Percentiles rank a stretch among this genome's conserved stretches.
phyloP scores from a whole-genome alignment of 2,329 filamentous ascomycete species.

The Rhexocercosporidium sp. region DNA sequence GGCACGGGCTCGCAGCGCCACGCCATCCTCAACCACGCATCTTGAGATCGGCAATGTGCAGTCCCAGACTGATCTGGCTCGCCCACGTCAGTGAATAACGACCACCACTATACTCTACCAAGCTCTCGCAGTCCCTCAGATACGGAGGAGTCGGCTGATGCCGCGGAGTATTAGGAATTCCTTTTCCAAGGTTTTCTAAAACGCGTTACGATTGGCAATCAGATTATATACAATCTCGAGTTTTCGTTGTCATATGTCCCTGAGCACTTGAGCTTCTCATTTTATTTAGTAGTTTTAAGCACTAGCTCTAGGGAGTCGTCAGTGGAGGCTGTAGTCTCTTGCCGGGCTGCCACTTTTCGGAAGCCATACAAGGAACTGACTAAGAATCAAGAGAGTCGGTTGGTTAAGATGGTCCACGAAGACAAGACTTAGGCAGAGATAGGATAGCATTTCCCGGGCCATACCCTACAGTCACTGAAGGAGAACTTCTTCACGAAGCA shows the following conservation, averaged over 20 bases:
- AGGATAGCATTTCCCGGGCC: constrained; percentile 20
- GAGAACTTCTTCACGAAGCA: constrained; percentile 26
- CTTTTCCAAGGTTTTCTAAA: no score
- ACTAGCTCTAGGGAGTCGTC: constrained; percentile 12
- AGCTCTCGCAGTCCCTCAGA: constrained; percentile 22
- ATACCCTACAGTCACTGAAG: constrained; percentile 19
- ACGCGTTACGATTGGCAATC: no score
- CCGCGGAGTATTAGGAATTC: constrained; percentile 21
- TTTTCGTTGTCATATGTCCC: constrained; percentile 19
- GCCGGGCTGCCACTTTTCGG: neutral
- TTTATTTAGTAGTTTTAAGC: constrained; percentile 14
- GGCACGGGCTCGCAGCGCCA: no score
- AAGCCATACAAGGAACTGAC: neutral
- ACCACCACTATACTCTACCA: constrained; percentile 19
- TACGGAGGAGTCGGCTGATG: constrained; percentile 16
- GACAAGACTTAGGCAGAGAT: constrained; percentile 17
- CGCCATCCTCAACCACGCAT: constrained; percentile 17
- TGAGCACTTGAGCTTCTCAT: constrained; percentile 17
- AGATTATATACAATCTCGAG: no score
- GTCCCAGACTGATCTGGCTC: constrained; percentile 7
- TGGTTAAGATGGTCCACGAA: constrained; percentile 23
- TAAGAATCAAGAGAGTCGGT: constrained; percentile 18
- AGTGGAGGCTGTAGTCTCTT: constrained; percentile 9
- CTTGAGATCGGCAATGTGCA: constrained; percentile 14
- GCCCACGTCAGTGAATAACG: constrained; percentile 15